phyloP scores from a whole-genome alignment of 148 eudicot genomes.

The Rhododendron simsii region DNA sequence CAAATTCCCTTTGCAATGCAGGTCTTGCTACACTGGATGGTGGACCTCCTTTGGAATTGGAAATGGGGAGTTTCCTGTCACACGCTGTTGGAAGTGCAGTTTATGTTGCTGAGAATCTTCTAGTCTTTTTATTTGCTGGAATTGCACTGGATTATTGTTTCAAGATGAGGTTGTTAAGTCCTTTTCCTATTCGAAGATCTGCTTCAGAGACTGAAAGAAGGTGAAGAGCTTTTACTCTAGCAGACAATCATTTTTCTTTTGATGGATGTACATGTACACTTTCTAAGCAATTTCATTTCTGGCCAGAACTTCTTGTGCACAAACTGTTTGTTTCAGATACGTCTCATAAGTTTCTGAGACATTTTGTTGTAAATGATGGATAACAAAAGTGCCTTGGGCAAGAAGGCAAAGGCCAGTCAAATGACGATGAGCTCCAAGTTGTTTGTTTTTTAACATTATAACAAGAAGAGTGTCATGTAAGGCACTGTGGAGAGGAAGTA shows the following conservation, averaged over 20 bases:
- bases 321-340: background rate
- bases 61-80: slow-evolving; percentile 43
- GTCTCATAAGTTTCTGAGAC: background rate
- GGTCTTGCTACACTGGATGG: slow-evolving; percentile 81
- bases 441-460: background rate
- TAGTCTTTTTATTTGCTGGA: slow-evolving; percentile 78
- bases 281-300: background rate
- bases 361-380: background rate
- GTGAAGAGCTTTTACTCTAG: background rate
- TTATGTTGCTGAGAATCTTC: slow-evolving; percentile 60
- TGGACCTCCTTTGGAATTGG: slow-evolving; percentile 63
- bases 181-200: slow-evolving; percentile 59
- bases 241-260: background rate
- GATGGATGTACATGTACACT: background rate
- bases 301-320: background rate
- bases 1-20: slow-evolving; percentile 18
- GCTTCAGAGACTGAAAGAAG: slow-evolving; percentile 17
- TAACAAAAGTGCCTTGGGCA: background rate
- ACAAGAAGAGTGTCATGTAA: background rate
- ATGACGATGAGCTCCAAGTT: background rate
- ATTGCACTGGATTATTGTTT: slow-evolving; percentile 85
- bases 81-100: slow-evolving; percentile 59
- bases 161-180: slow-evolving; percentile 65
- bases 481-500: background rate
- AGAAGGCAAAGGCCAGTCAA: background rate